Evolutionary conservation across 2,329 filamentous ascomycete genomes (phyloP).

Genomic region (Aureobasidium sp.): DNA sequence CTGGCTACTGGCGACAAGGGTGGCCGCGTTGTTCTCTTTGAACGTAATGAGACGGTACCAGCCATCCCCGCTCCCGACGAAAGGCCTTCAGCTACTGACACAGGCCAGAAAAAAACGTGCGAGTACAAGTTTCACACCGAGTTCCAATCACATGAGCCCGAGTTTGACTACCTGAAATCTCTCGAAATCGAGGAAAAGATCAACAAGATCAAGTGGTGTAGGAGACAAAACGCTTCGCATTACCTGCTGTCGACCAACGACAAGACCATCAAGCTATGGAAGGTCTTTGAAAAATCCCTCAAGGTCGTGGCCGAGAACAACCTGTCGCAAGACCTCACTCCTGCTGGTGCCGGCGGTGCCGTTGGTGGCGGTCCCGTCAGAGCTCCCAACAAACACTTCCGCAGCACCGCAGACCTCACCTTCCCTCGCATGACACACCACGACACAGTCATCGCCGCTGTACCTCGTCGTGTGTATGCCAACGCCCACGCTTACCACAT

Average conservation of each 20-base stretch:
- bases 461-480: slow-evolving; percentile 91
- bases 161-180: slow-evolving; percentile 99
- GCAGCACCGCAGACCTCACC: slow-evolving; percentile 75
- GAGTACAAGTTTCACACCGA: slow-evolving; percentile 99
- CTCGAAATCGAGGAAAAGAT: slow-evolving; percentile 99
- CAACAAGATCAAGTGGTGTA: slow-evolving; percentile 99
- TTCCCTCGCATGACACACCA: slow-evolving; percentile 94
- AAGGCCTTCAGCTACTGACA: slow-evolving; percentile 12
- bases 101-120: slow-evolving; percentile 89
- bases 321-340: slow-evolving; percentile 86
- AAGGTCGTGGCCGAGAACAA: slow-evolving; percentile 99
- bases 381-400: slow-evolving; percentile 68
- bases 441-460: slow-evolving; percentile 94
- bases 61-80: slow-evolving; percentile 4
- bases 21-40: slow-evolving; percentile 76
- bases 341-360: slow-evolving; percentile 53
- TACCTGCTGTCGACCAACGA: slow-evolving; percentile 98
- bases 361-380: slow-evolving; percentile 74
- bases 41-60: slow-evolving; percentile 89
- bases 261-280: slow-evolving; percentile 99
- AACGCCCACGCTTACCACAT: slow-evolving; percentile 99
- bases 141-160: slow-evolving; percentile 98
- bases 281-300: slow-evolving; percentile 98
- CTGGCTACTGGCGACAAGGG: slow-evolving; percentile 86
- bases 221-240: slow-evolving; percentile 95